phyloP scores from a whole-genome alignment of 257 asterid genomes.

The Salvia miltiorrhiza region DNA sequence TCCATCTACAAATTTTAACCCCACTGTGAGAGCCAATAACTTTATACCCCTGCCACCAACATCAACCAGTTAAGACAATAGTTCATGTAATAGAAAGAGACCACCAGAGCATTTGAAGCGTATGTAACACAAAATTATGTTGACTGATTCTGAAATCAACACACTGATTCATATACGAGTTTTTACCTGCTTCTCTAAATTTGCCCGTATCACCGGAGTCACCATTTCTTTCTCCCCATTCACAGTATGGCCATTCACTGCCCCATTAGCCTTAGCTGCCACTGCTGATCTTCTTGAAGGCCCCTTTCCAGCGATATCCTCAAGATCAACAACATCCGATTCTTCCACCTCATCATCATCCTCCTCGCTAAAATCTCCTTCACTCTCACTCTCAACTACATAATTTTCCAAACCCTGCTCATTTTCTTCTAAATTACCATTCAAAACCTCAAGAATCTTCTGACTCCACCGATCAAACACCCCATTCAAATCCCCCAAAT shows the following conservation, averaged over 20 bases:
- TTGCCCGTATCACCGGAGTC: conserved; percentile 77
- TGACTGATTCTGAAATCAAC: background rate
- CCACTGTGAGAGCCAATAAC: conserved; percentile 97
- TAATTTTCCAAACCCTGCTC: conserved; percentile 20
- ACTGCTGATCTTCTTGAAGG: conserved; percentile 57
- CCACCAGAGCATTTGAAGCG: background rate
- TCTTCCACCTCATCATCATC: conserved; percentile 51
- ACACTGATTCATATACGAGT: background rate
- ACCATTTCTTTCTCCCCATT: conserved; percentile 93
- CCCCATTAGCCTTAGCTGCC: conserved; percentile 51
- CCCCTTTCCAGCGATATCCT: conserved; percentile 91
- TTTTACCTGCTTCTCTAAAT: conserved; percentile 85
- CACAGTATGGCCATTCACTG: conserved; percentile 43
- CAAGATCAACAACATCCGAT: conserved; percentile 75
- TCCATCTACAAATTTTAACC: conserved; percentile 97
- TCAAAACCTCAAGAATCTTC: conserved; percentile 53
- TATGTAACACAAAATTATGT: background rate
- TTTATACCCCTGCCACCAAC: conserved; percentile 76
- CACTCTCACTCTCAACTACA: conserved; percentile 41
- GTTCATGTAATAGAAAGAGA: conserved; percentile 2
- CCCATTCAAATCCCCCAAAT: conserved; percentile 59
- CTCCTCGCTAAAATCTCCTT: conserved; percentile 45
- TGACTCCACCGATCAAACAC: conserved; percentile 78
- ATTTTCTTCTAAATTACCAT: conserved; percentile 35
- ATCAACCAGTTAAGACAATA: conserved; percentile 19